Base-by-base conservation (phyloP, 2,329 filamentous ascomycete genomes). In the Trichoderma harzianum region DNA sequence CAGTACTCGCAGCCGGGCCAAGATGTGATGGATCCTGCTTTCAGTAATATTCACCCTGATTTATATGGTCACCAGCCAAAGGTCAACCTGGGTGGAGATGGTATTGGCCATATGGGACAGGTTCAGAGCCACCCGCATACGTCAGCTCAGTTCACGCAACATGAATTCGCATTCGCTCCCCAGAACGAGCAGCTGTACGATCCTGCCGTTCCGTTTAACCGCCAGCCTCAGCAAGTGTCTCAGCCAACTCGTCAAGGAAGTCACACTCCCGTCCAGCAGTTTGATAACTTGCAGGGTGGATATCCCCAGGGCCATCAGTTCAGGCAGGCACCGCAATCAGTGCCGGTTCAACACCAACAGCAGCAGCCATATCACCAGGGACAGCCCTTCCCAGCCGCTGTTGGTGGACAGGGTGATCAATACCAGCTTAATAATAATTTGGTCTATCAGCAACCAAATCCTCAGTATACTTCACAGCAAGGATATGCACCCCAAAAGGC, bases 21-120 rank as follows among this genome's bases (percentile, higher is more conserved):
- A 72, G 81, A 83, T 71, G 78, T 80, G 60, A 76, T 83, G 53
- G 79, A 84, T 70, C 78, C 82, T 53, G 76, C 79, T 34, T 82
- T 83, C 62, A 75, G 76, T 75, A 79, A 79, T 70, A 77, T 83
- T 11, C 79, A 82, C 51, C 76, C 81, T 16, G 81, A 82, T 43
- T 68, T 83, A 28, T 84, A 82, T 68, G 75, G 74, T 11, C 81
- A 83, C 62, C 81, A 80, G 66, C 71, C 72, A 32, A 82, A 82
- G 73, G 72, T 79, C 63, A 76, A 78, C 55, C 74, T 81, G 7
- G 76, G 34, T 0, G 66, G 61, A 3, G 72, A 73, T 63, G 69
- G 64, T 36, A 51, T 73, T 7, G 55, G 64, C 28, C 72, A 73
- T 26, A 58, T 83, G 69, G 77, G 76, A 43, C 79, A 79, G 51